Base-by-base conservation (phyloP, 345 rosid species). In the Cardiospermum halicacabum region DNA sequence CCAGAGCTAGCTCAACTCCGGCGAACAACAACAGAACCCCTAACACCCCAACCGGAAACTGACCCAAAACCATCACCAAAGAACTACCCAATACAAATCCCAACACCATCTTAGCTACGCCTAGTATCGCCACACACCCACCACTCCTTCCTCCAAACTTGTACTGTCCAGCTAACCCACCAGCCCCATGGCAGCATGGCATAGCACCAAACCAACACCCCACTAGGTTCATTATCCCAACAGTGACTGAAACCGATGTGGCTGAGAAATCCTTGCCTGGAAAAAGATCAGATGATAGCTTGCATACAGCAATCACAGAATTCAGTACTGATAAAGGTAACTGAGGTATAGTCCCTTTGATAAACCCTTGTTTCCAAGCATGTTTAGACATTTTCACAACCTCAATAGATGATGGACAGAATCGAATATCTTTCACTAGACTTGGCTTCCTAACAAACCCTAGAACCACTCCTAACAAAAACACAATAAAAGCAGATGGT, bases 141-240 rank as follows among this genome's bases (percentile, higher is more conserved):
- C 96, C 92, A 51, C 89, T 87, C 81, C 98, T 81, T 5, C 96
- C 95, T 4, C 98, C 92, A 66, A 89, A 92, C 81, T 85, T 92
- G 72, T 84, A 89, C 79, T 92, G 89, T 60, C 95, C 96, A 0
- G 98, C 98, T 28, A 89, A 70, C 27, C 98, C 96, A 0, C 96
- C 90, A 0, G 98, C 96, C 16, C 92, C 98, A 31, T 91, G 97
- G 75, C 90, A 91, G 60, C 92, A 83, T 5, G 97, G 97, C 92
- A 92, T 84, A 51, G 88, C 94, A 9, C 92, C 94, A 42, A 92
- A 89, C 98, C 96, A 92, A 58, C 96, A 87, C 15, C 94, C 90
- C 13, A 82, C 87, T 59, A 92, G 30, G 74, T 92, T 92, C 98
- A 87, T 85, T 62, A 89, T 4, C 53, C 98, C 94, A 0, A 92